Evolutionary conservation across 352 stramenopile species (phyloP).

Genomic region (Elongisporangium senticosum): DNA sequence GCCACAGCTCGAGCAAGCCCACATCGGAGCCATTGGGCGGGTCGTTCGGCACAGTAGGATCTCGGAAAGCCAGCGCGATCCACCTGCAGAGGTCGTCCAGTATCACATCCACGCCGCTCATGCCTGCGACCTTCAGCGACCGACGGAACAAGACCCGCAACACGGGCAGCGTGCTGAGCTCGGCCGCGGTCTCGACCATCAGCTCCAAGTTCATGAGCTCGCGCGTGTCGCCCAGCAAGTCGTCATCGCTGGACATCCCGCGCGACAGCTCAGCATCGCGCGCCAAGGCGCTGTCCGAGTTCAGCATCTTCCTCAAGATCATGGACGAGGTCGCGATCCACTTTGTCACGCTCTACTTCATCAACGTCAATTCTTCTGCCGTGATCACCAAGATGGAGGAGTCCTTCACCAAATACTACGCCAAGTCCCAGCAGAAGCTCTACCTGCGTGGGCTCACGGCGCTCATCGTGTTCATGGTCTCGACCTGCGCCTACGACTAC

Average conservation of each 20-base stretch:
- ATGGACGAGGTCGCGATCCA: conserved; percentile 81
- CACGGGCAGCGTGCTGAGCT: neutral
- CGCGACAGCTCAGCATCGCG: conserved; percentile 49
- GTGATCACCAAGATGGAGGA: conserved; percentile 77
- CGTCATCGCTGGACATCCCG: conserved; percentile 3
- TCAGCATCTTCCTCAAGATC: conserved; percentile 74
- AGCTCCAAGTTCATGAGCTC: conserved; percentile 1
- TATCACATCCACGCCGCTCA: neutral
- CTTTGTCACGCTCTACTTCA: conserved; percentile 76
- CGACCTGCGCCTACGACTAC: conserved; percentile 74
- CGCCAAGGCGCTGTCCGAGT: conserved; percentile 56
- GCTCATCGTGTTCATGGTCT: conserved; percentile 65
- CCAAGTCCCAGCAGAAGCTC: conserved; percentile 54
- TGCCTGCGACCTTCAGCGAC: neutral
- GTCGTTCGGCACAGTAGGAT: neutral
- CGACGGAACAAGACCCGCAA: neutral
- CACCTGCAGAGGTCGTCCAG: neutral
- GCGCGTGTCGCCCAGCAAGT: neutral
- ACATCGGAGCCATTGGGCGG: neutral
- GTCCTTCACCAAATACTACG: conserved; percentile 76
- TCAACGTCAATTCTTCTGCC: conserved; percentile 61
- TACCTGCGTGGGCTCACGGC: conserved; percentile 55
- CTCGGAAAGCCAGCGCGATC: neutral
- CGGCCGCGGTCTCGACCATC: neutral
- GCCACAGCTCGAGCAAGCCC: neutral